phyloP scores from a whole-genome alignment of 192 early-diverging fungal species.

The Coemansia sp. region DNA sequence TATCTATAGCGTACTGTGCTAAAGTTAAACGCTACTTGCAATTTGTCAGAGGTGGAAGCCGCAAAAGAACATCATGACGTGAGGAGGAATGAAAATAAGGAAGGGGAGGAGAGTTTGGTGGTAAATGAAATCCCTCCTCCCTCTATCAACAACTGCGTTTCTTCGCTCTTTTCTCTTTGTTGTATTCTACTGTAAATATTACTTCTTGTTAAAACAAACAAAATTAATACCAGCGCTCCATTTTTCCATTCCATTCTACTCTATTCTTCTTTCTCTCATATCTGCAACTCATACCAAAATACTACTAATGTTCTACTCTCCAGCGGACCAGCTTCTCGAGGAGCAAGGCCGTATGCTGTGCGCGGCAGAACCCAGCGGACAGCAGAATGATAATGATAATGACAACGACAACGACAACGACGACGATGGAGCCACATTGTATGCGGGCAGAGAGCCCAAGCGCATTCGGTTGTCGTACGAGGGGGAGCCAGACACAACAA shows the following conservation, averaged over 20 bases:
- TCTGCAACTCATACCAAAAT: no score
- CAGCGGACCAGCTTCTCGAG: conserved; percentile 30
- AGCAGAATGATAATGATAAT: not conserved
- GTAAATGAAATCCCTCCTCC: not conserved
- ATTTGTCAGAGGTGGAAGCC: no score
- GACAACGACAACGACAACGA: no score
- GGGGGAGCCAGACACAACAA: conserved; percentile 44
- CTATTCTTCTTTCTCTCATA: no score
- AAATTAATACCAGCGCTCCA: not conserved
- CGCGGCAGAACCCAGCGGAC: not conserved
- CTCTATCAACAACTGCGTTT: not conserved
- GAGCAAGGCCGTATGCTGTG: conserved; percentile 15
- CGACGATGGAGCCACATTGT: not conserved
- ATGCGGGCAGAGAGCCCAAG: conserved; percentile 12
- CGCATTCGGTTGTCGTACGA: conserved; percentile 33
- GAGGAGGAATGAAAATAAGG: no score
- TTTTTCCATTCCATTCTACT: no score
- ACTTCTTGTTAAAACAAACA: not conserved
- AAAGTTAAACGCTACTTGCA: no score
- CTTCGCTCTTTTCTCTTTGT: not conserved
- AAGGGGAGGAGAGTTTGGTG: not conserved
- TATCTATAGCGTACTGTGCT: no score
- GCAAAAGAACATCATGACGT: no score
- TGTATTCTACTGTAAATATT: conserved; percentile 4
- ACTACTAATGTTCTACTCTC: conserved; percentile 18